Evolutionary conservation across 352 stramenopile species (phyloP), one percentile per base, ranked within the genome.

Genomic region (Blastocystis sp.): DNA sequence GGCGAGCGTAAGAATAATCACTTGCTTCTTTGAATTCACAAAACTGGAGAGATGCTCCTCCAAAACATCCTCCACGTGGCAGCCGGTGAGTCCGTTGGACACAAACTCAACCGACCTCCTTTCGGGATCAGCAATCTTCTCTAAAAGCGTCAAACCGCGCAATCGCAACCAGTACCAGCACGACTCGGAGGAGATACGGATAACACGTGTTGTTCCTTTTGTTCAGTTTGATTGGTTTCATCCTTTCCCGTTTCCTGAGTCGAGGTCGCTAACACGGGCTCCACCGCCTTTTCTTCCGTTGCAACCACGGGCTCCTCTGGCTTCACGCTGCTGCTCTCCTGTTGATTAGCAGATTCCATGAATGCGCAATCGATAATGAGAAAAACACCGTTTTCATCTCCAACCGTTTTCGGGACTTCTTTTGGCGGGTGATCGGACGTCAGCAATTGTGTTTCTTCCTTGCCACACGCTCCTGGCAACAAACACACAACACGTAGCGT

Each of bases 61-160:
- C 50, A 81, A 35, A n/a, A 81, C 45, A 26, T 81, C 71, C 24
- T 81, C 71, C 71, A 81, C 62, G 29, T 81, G 71, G 19, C 71
- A 81, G 3, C 71, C 71, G 4, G 33, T 33, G 12, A 81, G 41
- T 21, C 39, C 71, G 35, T 81, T 81, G 21, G 71, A 81, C 19
- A 81, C 31, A 39, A 62, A 63, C n/a, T 81, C 71, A 13, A 50
- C 21, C 4, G 71, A 81, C 31, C 16, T 45, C 39, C 71, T 21
- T 12, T 81, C 71, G 29, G 71, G 71, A 39, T 81, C 71, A 24
- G 35, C 71, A 39, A 81, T 81, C 31, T 81, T 81, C 71, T 66
- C 71, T 81, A 81, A 24, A 51, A 9, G 19, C 39, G 66, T 81
- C 39, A 81, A 63, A 16, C 24, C 13, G 9, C n/a, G 29, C 50